phyloP scores from a whole-genome alignment of 192 early-diverging fungal genomes.

The Backusella morwellensis region DNA sequence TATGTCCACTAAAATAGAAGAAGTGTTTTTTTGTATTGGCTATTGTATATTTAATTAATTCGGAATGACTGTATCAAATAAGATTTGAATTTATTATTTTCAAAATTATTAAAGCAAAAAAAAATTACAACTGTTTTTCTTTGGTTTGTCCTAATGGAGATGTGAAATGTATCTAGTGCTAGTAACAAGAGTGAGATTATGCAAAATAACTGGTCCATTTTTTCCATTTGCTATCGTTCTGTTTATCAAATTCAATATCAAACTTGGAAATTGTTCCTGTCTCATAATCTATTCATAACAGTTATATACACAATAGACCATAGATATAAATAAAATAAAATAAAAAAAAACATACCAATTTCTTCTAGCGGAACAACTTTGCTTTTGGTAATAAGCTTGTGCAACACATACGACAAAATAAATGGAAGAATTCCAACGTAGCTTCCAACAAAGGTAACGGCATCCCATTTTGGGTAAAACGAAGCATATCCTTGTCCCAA shows the following conservation, averaged over 20 bases:
- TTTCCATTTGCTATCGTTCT: background rate
- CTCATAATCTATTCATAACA: background rate
- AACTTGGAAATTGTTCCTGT: background rate
- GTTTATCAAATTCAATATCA: background rate
- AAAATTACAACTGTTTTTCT: too few relatives aligned
- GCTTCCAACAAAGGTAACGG: constrained; percentile 45
- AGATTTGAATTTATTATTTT: too few relatives aligned
- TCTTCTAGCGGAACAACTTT: constrained; percentile 58
- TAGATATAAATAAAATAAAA: background rate
- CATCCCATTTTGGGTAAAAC: constrained; percentile 51
- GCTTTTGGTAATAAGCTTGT: constrained; percentile 48
- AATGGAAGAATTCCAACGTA: constrained; percentile 66
- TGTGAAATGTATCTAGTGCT: too few relatives aligned
- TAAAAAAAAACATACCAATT: constrained; percentile 34
- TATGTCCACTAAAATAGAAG: constrained; percentile 18
- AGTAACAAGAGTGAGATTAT: too few relatives aligned
- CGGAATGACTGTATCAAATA: too few relatives aligned
- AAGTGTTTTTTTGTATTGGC: background rate
- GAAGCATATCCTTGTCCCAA: constrained; percentile 58
- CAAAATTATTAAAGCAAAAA: too few relatives aligned
- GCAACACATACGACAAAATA: constrained; percentile 50
- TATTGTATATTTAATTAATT: background rate
- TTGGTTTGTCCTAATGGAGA: too few relatives aligned
- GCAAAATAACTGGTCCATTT: background rate
- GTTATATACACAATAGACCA: too few relatives aligned